Percentiles rank a stretch among this genome's conserved stretches.
Conservation (phyloP, 2,329 filamentous ascomycete species). For the Trichoderma guizhouense region DNA sequence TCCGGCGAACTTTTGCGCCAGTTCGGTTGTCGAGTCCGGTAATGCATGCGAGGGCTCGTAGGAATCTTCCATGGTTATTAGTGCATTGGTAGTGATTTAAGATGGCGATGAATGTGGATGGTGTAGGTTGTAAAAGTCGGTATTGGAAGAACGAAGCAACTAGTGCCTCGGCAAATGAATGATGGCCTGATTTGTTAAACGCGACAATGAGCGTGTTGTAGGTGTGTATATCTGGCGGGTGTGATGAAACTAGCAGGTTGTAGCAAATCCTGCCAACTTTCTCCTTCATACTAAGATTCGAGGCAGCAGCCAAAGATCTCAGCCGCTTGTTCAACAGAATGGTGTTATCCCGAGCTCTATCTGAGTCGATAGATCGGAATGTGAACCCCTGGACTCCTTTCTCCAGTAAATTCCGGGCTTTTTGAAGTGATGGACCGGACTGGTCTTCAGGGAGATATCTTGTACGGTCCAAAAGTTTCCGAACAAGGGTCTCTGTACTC, state of each 20-base stretch:
- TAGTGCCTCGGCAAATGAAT: conserved; percentile 51
- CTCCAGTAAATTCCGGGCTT: conserved; percentile 27
- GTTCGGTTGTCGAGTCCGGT: conserved; percentile 40
- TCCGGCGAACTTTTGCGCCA: conserved; percentile 40
- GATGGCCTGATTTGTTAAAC: conserved; percentile 52
- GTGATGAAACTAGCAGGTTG: conserved; percentile 61
- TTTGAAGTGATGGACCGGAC: conserved; percentile 29
- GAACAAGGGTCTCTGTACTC: conserved; percentile 29
- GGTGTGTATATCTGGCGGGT: conserved; percentile 63
- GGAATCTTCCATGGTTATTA: conserved; percentile 41
- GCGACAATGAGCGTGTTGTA: conserved; percentile 69
- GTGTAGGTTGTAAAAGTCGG: conserved; percentile 45
- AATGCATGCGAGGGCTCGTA: conserved; percentile 44
- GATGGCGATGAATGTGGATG: conserved; percentile 47
- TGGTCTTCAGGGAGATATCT: conserved; percentile 23
- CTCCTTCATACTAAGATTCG: conserved; percentile 30
- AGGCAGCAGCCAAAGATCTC: conserved; percentile 28
- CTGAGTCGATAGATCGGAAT: conserved; percentile 29
- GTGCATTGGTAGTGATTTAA: conserved; percentile 48
- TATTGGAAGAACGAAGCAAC: conserved; percentile 48
- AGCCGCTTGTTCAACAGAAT: conserved; percentile 30
- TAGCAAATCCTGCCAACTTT: conserved; percentile 50
- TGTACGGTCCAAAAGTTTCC: conserved; percentile 31
- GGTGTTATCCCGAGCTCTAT: conserved; percentile 27
- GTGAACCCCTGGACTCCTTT: conserved; percentile 24